Evolutionary conservation across 208 protist species (phyloP).

Genomic region (Crithidia expoeki): DNA sequence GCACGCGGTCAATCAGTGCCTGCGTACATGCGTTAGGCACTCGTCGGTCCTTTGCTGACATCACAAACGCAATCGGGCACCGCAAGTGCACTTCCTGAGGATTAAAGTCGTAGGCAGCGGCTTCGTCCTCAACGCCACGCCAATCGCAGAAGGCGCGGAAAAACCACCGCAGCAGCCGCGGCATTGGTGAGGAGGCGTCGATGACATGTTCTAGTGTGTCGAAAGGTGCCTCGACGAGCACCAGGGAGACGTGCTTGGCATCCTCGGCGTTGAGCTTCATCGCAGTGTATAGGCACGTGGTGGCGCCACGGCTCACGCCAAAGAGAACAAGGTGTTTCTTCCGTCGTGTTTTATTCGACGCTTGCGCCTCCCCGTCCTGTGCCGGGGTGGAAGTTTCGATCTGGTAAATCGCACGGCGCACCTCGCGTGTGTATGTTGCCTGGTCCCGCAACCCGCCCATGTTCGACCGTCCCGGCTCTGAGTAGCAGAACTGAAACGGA

Average conservation of each 20-base stretch:
- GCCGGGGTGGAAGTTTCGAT: slow-evolving; percentile 23
- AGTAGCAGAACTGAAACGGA: slow-evolving; percentile 61
- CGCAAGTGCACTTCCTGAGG: slow-evolving; percentile 51
- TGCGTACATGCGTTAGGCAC: slow-evolving; percentile 78
- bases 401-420: slow-evolving; percentile 58
- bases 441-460: slow-evolving; percentile 71
- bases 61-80: slow-evolving; percentile 86
- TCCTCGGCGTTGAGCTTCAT: slow-evolving; percentile 73
- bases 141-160: slow-evolving; percentile 79
- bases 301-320: slow-evolving; percentile 83
- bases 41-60: slow-evolving; percentile 65
- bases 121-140: slow-evolving; percentile 40
- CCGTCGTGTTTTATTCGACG: too few relatives aligned
- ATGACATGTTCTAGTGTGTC: slow-evolving; percentile 83
- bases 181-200: slow-evolving; percentile 54
- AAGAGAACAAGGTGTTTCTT: slow-evolving; percentile 76
- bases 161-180: slow-evolving; percentile 69
- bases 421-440: slow-evolving; percentile 66
- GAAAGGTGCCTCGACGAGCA: slow-evolving; percentile 86
- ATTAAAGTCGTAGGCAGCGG: slow-evolving; percentile 65
- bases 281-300: slow-evolving; percentile 78
- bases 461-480: slow-evolving; percentile 62
- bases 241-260: slow-evolving; percentile 78
- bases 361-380: not conserved
- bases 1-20: slow-evolving; percentile 67